Base-by-base conservation (phyloP, 2,329 filamentous ascomycete genomes). In the Aureobasidium sp. region DNA sequence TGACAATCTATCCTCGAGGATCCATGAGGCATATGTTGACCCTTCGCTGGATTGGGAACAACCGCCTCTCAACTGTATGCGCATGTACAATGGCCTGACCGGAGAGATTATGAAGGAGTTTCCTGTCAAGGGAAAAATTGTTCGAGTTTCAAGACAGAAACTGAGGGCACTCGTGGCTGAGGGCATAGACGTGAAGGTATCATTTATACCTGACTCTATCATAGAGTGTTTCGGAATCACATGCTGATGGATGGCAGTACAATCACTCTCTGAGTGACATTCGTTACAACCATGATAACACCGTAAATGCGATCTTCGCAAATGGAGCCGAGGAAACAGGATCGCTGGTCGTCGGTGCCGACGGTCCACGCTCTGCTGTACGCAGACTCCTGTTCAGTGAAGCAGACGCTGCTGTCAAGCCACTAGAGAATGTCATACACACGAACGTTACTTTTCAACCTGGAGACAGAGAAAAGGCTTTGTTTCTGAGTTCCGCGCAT, bases 341-440 rank as follows among this genome's bases (percentile, higher is more conserved):
- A 5, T 65, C 62, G 5, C 55, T 67, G 17, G n/a, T 69, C 15
- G 59, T 69, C 12, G 69, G 69, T 3, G 63, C 65, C 13, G 69
- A 71, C 59, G 69, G 69, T 2, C 47, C 63, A 13, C 57, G 63
- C 26, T 70, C 69, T 32, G 41, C 32, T 12, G 68, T 70, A 5
- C 64, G 69, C n/a, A 53, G 57, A 10, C 64, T 66, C 4, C 53
- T 64, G 20, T 43, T 71, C 3, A 29, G 27, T 9, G 32, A n/a
- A 29, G 46, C 46, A 12, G 43, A 47, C 1, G 36, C 24, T 13
- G 37, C 36, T 36, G 52, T 43, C 12, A 26, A 20, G 24, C 41
- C 57, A 6, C 29, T 52, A 32, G 44, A 50, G 2, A 44, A 56
- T 9, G 44, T 65, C 9, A 63, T 65, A 24, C 63, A 66, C 32